Evolutionary conservation across 2,329 filamentous ascomycete genomes (phyloP).

Genomic region (Allantophomopsis cytisporea): DNA sequence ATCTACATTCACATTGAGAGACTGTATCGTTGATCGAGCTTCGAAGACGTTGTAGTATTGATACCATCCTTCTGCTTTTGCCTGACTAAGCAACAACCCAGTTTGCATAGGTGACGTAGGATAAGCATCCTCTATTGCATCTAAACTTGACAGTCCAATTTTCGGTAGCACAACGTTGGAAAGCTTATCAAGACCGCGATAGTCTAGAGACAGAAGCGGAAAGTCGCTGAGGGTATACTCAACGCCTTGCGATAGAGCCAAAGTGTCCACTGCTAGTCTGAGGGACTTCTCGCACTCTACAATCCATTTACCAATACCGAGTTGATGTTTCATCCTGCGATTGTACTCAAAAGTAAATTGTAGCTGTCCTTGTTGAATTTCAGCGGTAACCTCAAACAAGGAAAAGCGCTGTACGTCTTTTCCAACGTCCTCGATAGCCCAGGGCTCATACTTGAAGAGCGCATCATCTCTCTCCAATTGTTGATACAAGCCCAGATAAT

Average conservation of each 20-base stretch:
- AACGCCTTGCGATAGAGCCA: not conserved
- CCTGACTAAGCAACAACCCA: constrained; percentile 5
- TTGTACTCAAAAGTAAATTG: constrained; percentile 2
- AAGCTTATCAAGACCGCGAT: constrained; percentile 24
- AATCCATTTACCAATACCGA: constrained; percentile 1
- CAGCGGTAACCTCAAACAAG: constrained; percentile 1
- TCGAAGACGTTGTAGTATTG: not conserved
- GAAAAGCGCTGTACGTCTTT: constrained; percentile 6
- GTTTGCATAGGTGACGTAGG: constrained; percentile 1
- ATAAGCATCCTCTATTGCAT: not conserved
- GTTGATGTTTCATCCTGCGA: constrained; percentile 1
- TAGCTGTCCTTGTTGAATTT: not conserved
- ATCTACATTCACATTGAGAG: not conserved
- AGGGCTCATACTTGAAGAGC: constrained; percentile 6
- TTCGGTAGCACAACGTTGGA: not conserved
- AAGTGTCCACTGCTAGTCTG: not conserved
- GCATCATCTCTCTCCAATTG: constrained; percentile 25
- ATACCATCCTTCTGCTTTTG: constrained; percentile 6
- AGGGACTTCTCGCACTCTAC: constrained; percentile 7
- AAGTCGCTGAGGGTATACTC: constrained; percentile 26
- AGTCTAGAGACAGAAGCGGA: constrained; percentile 27
- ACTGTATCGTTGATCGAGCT: not conserved
- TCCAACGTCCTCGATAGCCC: not conserved
- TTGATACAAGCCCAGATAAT: constrained; percentile 31
- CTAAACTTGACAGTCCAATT: not conserved